phyloP scores from a whole-genome alignment of 1,284 basidiomycete genomes.

The Xerocomus cyaneibrunnescens region DNA sequence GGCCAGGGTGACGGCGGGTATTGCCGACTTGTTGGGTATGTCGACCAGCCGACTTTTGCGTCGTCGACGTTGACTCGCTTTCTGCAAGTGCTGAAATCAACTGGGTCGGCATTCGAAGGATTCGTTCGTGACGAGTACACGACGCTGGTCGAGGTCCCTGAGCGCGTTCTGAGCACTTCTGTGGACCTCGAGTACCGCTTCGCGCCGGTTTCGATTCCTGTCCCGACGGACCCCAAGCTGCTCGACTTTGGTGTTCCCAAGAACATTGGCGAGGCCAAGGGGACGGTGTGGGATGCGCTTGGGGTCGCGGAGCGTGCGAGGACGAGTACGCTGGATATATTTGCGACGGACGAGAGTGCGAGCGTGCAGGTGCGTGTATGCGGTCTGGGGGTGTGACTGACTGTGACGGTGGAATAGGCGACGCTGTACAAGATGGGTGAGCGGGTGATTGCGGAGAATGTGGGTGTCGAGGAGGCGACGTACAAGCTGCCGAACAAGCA shows the following conservation, averaged over 20 bases:
- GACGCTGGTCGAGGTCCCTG: conserved; percentile 77
- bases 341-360: conserved; percentile 86
- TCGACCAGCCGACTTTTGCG: background rate
- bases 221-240: conserved; percentile 49
- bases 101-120: conserved; percentile 82
- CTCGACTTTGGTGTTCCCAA: conserved; percentile 50
- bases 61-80: background rate
- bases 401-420: conserved; percentile 49
- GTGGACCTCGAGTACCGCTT: conserved; percentile 75
- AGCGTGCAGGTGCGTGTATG: conserved; percentile 74
- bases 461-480: conserved; percentile 58
- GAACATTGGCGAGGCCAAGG: conserved; percentile 37
- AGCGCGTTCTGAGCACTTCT: conserved; percentile 88
- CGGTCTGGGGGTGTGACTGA: background rate
- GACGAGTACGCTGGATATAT: conserved; percentile 74
- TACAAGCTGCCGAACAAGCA: conserved; percentile 94
- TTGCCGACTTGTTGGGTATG: conserved; percentile 78
- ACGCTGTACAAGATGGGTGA: conserved; percentile 90
- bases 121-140: conserved; percentile 90
- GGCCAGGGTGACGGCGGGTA: conserved; percentile 65
- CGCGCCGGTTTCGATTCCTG: conserved; percentile 45
- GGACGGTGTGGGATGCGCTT: conserved; percentile 62
- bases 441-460: conserved; percentile 67
- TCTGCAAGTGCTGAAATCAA: conserved; percentile 81
- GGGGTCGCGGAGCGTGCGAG: conserved; percentile 59